A percentile compares a stretch with the other conserved stretches of the same genome.
These are phyloP conservation scores for Mrakia gelida DNA, from an alignment of 768 basidiomycete species.

Conservation along the genomic window DNA sequence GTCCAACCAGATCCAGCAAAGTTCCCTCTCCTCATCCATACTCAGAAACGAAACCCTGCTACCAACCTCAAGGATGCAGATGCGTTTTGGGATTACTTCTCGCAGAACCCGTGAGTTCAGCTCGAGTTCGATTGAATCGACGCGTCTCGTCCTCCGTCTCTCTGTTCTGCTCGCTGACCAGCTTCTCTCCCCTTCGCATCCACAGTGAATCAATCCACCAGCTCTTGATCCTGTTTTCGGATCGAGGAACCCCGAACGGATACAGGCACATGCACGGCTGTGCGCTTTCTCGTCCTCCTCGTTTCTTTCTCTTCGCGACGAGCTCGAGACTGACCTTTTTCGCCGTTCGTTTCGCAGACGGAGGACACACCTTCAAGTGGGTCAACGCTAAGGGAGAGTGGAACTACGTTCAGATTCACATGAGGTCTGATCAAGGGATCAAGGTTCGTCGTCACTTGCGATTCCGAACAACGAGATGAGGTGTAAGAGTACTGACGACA, in stretches of 20 bases:
- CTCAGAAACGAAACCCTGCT: constrained; percentile 64
- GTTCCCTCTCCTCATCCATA: constrained; percentile 52
- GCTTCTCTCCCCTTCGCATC: no score
- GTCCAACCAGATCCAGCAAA: constrained; percentile 41
- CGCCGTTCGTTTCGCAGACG: not conserved
- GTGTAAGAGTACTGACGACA: no score
- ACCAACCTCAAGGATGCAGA: constrained; percentile 85
- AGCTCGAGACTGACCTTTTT: no score
- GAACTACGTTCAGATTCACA: constrained; percentile 47
- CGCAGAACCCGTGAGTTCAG: constrained; percentile 46
- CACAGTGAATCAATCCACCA: constrained; percentile 48
- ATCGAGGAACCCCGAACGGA: constrained; percentile 48
- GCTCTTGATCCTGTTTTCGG: constrained; percentile 49
- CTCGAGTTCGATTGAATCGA: no score
- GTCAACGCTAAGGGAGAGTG: constrained; percentile 40
- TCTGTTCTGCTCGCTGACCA: no score
- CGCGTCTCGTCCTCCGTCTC: no score
- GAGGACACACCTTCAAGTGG: constrained; percentile 49
- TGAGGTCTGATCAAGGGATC: constrained; percentile 42
- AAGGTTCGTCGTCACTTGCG: constrained; percentile 20
- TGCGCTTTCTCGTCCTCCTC: no score
- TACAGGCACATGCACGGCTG: constrained; percentile 75
- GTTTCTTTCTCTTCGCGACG: no score
- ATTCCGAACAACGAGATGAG: no score
- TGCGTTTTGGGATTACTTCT: constrained; percentile 58